Conservation (phyloP, 371 early-diverging fungal genomes). For the Lichtheimia ornata region DNA sequence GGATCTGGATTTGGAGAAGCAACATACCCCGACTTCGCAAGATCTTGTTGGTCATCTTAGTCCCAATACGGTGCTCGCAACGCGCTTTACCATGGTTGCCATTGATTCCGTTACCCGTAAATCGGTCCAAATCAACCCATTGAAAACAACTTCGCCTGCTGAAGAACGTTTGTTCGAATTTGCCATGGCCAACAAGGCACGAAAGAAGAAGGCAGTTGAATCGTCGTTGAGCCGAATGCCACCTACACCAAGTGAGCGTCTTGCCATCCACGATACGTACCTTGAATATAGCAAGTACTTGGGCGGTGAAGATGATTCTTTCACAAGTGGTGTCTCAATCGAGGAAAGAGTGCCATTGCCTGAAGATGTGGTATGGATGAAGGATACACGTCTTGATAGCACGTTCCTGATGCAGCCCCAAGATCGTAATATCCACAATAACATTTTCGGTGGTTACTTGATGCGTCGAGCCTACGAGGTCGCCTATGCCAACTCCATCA, state of each 20-base stretch:
- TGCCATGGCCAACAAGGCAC: conserved; percentile 73
- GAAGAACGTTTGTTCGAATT: conserved; percentile 74
- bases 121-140: conserved; percentile 74
- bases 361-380: conserved; percentile 73
- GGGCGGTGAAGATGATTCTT: conserved; percentile 9
- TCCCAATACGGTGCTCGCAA: conserved; percentile 66
- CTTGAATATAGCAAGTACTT: conserved; percentile 51
- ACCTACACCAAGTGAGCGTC: conserved; percentile 84
- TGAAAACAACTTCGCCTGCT: conserved; percentile 68
- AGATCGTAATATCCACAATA: conserved; percentile 90
- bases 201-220: conserved; percentile 62
- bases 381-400: conserved; percentile 75
- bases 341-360: conserved; percentile 17
- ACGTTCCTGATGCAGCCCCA: conserved; percentile 79
- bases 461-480: conserved; percentile 84
- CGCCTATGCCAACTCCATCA: conserved; percentile 72
- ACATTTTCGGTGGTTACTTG: conserved; percentile 89
- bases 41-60: conserved; percentile 18
- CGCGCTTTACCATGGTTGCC: conserved; percentile 93
- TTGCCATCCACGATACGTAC: conserved; percentile 83
- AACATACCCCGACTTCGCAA: not conserved
- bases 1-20: not conserved
- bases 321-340: not conserved
- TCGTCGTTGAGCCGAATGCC: conserved; percentile 67
- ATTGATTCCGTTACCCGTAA: conserved; percentile 73